These are phyloP conservation scores for Rehmannia glutinosa DNA, from an alignment of 257 asterid species.

Conservation along the genomic window DNA sequence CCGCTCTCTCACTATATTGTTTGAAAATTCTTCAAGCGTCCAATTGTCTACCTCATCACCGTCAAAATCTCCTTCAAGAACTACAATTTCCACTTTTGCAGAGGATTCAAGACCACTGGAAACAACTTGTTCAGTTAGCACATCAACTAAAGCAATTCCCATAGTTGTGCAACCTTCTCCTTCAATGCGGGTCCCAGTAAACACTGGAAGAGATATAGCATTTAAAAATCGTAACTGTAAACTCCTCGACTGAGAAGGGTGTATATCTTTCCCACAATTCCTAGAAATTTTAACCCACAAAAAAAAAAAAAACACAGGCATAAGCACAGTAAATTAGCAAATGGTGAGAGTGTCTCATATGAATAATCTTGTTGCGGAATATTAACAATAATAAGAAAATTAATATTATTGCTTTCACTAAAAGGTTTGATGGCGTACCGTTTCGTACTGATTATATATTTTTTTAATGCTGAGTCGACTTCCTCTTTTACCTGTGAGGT, in stretches of 20 bases:
- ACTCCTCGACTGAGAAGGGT: conserved; percentile 54
- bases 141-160: conserved; percentile 58
- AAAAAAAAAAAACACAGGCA: too few relatives aligned
- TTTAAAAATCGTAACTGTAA: conserved; percentile 47
- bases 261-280: conserved; percentile 56
- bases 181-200: conserved; percentile 83
- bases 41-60: conserved; percentile 61
- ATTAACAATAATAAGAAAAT: too few relatives aligned
- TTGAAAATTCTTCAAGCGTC: conserved; percentile 62
- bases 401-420: neutral
- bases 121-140: conserved; percentile 47
- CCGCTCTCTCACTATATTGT: conserved; percentile 65
- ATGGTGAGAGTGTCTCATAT: neutral
- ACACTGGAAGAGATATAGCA: conserved; percentile 69
- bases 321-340: too few relatives aligned
- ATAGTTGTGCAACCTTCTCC: conserved; percentile 60
- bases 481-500: conserved; percentile 82
- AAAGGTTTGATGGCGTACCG: conserved; percentile 35
- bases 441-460: conserved; percentile 48
- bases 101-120: conserved; percentile 55
- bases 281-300: too few relatives aligned
- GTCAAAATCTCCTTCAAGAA: conserved; percentile 88
- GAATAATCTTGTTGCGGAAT: conserved; percentile 2
- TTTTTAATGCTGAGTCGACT: conserved; percentile 80
- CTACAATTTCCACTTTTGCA: conserved; percentile 68